Evolutionary conservation across 371 early-diverging fungal genomes (phyloP), one percentile per base, ranked within the genome.

Genomic region (Dichotomocladium elegans): DNA sequence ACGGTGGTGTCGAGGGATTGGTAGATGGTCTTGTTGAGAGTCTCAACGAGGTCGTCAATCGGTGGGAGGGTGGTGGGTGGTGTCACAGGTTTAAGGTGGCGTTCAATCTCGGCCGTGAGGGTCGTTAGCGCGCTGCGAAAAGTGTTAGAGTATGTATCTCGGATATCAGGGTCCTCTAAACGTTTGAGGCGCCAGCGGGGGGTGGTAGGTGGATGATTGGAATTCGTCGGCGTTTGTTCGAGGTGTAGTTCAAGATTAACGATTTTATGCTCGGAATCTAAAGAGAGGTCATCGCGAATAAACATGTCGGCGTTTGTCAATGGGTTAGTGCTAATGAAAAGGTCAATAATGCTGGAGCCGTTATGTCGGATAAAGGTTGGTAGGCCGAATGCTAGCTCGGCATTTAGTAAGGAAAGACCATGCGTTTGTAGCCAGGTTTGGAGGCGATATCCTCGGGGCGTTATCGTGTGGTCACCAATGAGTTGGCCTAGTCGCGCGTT

Each of bases 401-500:
- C 2, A 26, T 58, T 58, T 53, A 52, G 53, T 1, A 22, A 35
- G 5, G 33, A 25, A 5, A 59, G 30, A 7, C 44, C 31, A 35
- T 49, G 35, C 15, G 33, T 28, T 0, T 22, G 19, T 6, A 55
- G 2, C 55, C 55, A 55, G 14, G 26, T 7, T 4, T 1, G n/a
- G 17, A 55, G 28, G 5, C n/a, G 12, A 5, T 21, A 30, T 9
- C 53, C 58, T 21, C 53, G 41, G 4, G 41, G 25, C 15, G 22
- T 51, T 2, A 30, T 30, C 7, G 8, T 25, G 17, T 29, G 11
- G 15, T 57, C 58, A n/a, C 63, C 57, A 14, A 45, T 15, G 8
- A 34, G 19, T 5, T 15, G 7, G 0, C 41, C 50, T 14, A 52
- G 43, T 1, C 62, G 52, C 0, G 54, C 63, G 29, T 62, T 62